phyloP scores from a whole-genome alignment of 257 asterid species.

The Craterostigma plantagineum region DNA sequence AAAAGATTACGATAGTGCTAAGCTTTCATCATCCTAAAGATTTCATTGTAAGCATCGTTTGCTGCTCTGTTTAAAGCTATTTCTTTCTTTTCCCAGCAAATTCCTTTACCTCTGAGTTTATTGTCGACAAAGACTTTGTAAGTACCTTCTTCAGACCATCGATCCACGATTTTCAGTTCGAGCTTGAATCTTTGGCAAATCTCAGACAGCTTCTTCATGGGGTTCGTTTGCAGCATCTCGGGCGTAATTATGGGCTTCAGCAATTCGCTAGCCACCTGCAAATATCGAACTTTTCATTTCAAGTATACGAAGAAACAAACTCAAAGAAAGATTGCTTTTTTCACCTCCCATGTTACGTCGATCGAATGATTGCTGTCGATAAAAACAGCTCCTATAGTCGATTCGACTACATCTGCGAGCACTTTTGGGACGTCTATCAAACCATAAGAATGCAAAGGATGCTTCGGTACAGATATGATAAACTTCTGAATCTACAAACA shows the following conservation, averaged over 20 bases:
- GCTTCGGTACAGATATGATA: slow-evolving; percentile 36
- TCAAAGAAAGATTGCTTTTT: neutral
- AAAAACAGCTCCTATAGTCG: slow-evolving; percentile 75
- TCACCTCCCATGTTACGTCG: slow-evolving; percentile 66
- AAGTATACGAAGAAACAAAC: neutral
- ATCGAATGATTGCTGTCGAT: slow-evolving; percentile 49
- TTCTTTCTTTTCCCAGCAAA: slow-evolving; percentile 54
- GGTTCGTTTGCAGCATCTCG: slow-evolving; percentile 44
- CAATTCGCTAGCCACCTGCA: slow-evolving; percentile 37
- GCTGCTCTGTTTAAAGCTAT: slow-evolving; percentile 73
- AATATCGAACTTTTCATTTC: neutral
- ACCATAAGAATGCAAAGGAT: slow-evolving; percentile 75
- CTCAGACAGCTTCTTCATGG: slow-evolving; percentile 59
- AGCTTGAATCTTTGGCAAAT: slow-evolving; percentile 64
- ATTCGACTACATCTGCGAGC: slow-evolving; percentile 76
- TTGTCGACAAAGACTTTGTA: slow-evolving; percentile 38
- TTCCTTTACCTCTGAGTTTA: slow-evolving; percentile 46
- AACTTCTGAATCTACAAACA: slow-evolving; percentile 46
- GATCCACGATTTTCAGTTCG: slow-evolving; percentile 39
- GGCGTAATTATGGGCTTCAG: slow-evolving; percentile 65
- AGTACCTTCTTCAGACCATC: slow-evolving; percentile 34
- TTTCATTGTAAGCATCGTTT: slow-evolving; percentile 41
- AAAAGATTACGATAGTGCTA: no score
- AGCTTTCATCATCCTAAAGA: slow-evolving; percentile 19
- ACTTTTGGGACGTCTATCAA: slow-evolving; percentile 63